phyloP scores from a whole-genome alignment of 139 green algal species.

The Zygnema cylindricum region DNA sequence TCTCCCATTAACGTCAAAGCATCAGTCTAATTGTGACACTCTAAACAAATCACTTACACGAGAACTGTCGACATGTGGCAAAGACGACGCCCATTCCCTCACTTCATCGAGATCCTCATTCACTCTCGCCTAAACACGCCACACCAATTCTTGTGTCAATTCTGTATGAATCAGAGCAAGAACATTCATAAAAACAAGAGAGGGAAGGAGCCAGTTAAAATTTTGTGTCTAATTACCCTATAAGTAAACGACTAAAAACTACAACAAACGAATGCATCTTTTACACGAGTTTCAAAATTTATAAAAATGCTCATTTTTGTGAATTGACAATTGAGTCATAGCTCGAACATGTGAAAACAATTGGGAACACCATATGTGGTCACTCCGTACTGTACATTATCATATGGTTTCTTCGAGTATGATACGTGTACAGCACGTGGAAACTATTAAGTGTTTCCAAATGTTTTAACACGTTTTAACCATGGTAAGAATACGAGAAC shows the following conservation, averaged over 20 bases:
- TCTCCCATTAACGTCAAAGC: too few relatives aligned
- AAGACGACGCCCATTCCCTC: background rate
- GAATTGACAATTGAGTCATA: too few relatives aligned
- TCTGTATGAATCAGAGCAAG: background rate
- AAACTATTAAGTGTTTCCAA: background rate
- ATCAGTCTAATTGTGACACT: too few relatives aligned
- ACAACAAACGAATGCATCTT: too few relatives aligned
- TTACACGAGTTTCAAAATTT: too few relatives aligned
- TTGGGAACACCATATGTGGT: background rate
- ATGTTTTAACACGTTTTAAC: background rate
- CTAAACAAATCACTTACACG: too few relatives aligned
- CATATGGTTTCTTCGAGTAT: background rate
- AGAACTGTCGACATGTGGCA: background rate
- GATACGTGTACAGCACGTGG: background rate
- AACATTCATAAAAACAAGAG: background rate
- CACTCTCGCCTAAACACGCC: slow-evolving; percentile 10
- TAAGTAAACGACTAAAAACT: too few relatives aligned
- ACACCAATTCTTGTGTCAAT: background rate
- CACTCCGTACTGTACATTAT: background rate
- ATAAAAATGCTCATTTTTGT: too few relatives aligned
- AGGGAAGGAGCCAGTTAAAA: background rate
- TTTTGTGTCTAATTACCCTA: slow-evolving; percentile 6
- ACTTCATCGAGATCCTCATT: slow-evolving; percentile 37
- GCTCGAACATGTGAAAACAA: too few relatives aligned
- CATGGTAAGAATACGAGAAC: slow-evolving; percentile 4